A percentile compares a stretch with the other conserved stretches of the same genome.
Conservation (phyloP, 2,329 filamentous ascomycete species). For the Botryotinia narcissicola region DNA sequence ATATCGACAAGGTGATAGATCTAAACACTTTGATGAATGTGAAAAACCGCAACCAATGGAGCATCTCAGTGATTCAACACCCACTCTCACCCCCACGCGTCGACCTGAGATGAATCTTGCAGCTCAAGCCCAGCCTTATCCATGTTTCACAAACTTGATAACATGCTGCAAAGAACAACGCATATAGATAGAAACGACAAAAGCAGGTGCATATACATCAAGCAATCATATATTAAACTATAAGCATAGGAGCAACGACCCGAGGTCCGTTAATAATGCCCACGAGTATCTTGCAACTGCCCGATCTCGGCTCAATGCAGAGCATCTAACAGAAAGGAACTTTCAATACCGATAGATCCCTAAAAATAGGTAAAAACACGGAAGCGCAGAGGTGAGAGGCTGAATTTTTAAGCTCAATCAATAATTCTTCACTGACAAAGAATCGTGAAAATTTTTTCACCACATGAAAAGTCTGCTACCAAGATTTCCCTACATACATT, state of each 20-base stretch:
- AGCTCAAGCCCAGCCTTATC: not conserved
- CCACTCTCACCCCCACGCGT: not conserved
- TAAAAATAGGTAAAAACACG: too few relatives aligned
- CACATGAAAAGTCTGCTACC: not conserved
- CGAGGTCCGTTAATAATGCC: not conserved
- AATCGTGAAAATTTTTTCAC: not conserved
- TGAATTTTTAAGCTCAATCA: not conserved
- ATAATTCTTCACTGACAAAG: not conserved
- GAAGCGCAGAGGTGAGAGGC: not conserved
- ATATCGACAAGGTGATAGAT: not conserved
- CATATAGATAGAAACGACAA: not conserved
- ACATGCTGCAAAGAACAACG: not conserved
- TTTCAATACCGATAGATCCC: not conserved
- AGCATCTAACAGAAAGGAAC: not conserved
- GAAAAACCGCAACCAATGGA: not conserved
- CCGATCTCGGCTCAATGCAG: not conserved
- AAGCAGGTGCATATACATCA: not conserved
- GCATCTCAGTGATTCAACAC: not conserved
- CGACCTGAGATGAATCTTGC: not conserved
- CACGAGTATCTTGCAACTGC: not conserved
- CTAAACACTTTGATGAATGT: not conserved
- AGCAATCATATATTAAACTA: not conserved
- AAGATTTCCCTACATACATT: not conserved
- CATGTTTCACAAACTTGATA: not conserved
- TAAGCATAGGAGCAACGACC: not conserved